Conservation (phyloP, 1,139 yeast species). For the Debaryomyces coudertii region DNA sequence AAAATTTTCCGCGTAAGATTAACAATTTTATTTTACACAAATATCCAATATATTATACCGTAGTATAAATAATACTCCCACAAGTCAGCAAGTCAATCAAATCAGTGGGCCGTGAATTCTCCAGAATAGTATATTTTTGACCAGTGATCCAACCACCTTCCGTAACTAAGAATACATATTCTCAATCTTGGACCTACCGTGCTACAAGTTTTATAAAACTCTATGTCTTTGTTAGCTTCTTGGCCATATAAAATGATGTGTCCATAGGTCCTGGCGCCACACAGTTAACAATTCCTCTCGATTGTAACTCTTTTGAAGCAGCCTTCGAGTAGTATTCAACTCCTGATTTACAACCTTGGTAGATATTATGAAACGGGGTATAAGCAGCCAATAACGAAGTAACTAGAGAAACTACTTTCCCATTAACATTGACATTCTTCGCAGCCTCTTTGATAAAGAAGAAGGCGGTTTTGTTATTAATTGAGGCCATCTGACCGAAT, state of each 20-base stretch:
- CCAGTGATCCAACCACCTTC: conserved; percentile 75
- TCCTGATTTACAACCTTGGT: conserved; percentile 66
- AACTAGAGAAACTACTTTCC: conserved; percentile 58
- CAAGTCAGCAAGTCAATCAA: not conserved
- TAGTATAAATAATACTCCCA: not conserved
- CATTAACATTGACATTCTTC: conserved; percentile 50
- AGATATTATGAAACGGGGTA: conserved; percentile 57
- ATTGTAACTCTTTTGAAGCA: conserved; percentile 58
- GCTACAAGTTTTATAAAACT: conserved; percentile 54
- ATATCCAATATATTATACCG: not conserved
- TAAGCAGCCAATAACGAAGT: conserved; percentile 71
- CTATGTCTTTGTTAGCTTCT: conserved; percentile 56
- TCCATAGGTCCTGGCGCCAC: conserved; percentile 78
- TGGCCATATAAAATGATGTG: conserved; percentile 67
- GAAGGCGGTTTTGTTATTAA: conserved; percentile 63
- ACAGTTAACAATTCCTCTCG: conserved; percentile 54
- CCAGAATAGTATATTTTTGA: conserved; percentile 65
- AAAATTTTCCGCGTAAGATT: not conserved
- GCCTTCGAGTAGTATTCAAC: conserved; percentile 61
- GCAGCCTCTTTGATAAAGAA: conserved; percentile 64
- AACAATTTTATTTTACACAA: not conserved
- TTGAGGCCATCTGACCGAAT: conserved; percentile 53
- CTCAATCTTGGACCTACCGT: conserved; percentile 53
- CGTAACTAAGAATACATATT: conserved; percentile 65
- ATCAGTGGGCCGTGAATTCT: conserved; percentile 61